Conservation (phyloP, 768 basidiomycete species). For the Psilocybe sp. region DNA sequence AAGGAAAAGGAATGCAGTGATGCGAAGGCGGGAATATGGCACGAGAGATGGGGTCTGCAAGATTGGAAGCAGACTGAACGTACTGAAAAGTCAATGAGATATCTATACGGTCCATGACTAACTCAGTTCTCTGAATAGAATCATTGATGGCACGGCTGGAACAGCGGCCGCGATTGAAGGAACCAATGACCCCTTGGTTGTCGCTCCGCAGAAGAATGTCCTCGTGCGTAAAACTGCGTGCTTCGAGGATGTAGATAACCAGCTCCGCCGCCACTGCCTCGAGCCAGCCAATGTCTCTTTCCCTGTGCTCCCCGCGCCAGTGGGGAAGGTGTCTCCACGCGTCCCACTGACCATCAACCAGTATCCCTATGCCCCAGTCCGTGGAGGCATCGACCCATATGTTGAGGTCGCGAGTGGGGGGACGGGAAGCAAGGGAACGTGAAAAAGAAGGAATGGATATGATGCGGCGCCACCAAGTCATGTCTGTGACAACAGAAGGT, state of each 20-base stretch:
- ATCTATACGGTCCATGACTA: constrained; percentile 11
- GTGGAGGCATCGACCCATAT: constrained; percentile 13
- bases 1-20: too few species aligned
- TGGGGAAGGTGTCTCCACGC: neutral
- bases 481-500: constrained; percentile 18
- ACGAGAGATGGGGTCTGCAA: constrained; percentile 25
- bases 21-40: constrained; percentile 8
- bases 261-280: constrained; percentile 23
- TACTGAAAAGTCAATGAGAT: constrained; percentile 20
- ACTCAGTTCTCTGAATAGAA: constrained; percentile 19
- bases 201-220: constrained; percentile 27
- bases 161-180: constrained; percentile 27
- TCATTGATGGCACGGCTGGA: constrained; percentile 26
- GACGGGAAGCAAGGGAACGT: constrained; percentile 11
- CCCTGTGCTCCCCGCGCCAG: constrained; percentile 15
- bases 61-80: constrained; percentile 23
- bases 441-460: neutral
- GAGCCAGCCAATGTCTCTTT: constrained; percentile 28
- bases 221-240: constrained; percentile 3
- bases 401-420: neutral
- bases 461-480: constrained; percentile 28
- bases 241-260: constrained; percentile 15
- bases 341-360: constrained; percentile 2
- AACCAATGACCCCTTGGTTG: constrained; percentile 34
- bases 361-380: constrained; percentile 11